These are phyloP conservation scores for Penicillium turbatum DNA, from an alignment of 495 filamentous ascomycete genomes.

Conservation along the genomic window DNA sequence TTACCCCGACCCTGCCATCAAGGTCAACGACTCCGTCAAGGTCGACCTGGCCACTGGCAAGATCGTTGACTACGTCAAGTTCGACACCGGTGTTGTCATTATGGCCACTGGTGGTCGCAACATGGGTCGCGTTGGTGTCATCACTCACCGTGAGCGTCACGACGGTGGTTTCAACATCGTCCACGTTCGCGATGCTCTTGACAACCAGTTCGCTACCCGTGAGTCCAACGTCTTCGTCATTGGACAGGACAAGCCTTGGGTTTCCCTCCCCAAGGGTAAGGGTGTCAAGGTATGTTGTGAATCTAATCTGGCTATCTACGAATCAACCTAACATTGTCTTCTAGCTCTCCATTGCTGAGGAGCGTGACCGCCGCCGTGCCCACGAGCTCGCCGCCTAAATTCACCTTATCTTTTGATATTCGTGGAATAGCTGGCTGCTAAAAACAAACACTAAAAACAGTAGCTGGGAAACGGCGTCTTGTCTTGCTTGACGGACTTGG, in stretches of 20 bases:
- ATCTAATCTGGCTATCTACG: background rate
- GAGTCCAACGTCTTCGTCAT: constrained; percentile 99
- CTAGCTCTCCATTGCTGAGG: constrained; percentile 90
- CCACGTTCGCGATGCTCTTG: constrained; percentile 84
- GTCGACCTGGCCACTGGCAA: constrained; percentile 95
- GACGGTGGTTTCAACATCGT: constrained; percentile 99
- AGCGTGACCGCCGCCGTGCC: constrained; percentile 92
- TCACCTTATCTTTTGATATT: constrained; percentile 27
- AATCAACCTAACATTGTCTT: constrained; percentile 10
- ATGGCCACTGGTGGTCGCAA: constrained; percentile 99
- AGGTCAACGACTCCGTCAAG: constrained; percentile 99
- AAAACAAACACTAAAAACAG: constrained; percentile 33
- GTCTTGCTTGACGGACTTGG: constrained; percentile 41
- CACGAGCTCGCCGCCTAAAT: constrained; percentile 62
- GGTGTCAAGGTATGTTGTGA: constrained; percentile 77
- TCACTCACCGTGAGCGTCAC: constrained; percentile 99
- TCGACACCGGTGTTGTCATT: constrained; percentile 94
- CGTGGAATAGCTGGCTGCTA: constrained; percentile 18
- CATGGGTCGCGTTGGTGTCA: constrained; percentile 99
- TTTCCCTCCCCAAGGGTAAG: constrained; percentile 98
- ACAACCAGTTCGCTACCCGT: constrained; percentile 98
- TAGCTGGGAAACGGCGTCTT: constrained; percentile 38
- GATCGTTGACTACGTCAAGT: constrained; percentile 91
- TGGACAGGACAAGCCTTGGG: constrained; percentile 95
- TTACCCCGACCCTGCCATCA: constrained; percentile 95